Evolutionary conservation across 306 rosid species (phyloP).

Genomic region (Prunus fruticosa): DNA sequence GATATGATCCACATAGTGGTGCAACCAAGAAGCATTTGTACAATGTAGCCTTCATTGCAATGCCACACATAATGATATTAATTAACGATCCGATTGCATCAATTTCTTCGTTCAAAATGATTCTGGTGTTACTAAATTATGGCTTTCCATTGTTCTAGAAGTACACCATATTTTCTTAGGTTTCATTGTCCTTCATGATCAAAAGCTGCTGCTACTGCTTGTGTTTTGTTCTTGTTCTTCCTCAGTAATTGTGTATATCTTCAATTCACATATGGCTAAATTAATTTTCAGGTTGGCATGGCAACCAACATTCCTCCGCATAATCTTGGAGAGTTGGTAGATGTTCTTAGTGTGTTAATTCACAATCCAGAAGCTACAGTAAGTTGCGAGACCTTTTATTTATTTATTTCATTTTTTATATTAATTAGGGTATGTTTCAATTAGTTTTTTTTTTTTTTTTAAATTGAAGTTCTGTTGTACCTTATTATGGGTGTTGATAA

Average conservation of each 20-base stretch:
- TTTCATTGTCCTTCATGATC: background rate
- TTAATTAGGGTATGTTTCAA: background rate
- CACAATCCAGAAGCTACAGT: conserved; percentile 96
- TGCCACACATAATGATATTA: background rate
- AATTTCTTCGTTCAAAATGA: conserved; percentile 5
- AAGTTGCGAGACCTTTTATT: conserved; percentile 27
- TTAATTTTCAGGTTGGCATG: conserved; percentile 83
- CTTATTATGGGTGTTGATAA: background rate
- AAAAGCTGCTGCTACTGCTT: conserved; percentile 15
- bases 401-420: too few species aligned
- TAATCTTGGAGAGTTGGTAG: conserved; percentile 94
- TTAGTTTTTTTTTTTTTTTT: background rate
- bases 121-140: background rate
- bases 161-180: background rate
- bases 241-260: background rate
- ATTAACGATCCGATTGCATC: background rate
- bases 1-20: background rate
- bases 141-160: background rate
- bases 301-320: conserved; percentile 99
- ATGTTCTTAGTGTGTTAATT: conserved; percentile 80
- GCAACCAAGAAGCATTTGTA: background rate
- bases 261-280: conserved; percentile 20
- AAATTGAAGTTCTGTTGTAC: background rate
- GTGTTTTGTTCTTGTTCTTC: conserved; percentile 7
- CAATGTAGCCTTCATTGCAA: background rate